These are phyloP conservation scores for Cladorrhinum samala DNA, from an alignment of 495 filamentous ascomycete genomes.

Conservation along the genomic window DNA sequence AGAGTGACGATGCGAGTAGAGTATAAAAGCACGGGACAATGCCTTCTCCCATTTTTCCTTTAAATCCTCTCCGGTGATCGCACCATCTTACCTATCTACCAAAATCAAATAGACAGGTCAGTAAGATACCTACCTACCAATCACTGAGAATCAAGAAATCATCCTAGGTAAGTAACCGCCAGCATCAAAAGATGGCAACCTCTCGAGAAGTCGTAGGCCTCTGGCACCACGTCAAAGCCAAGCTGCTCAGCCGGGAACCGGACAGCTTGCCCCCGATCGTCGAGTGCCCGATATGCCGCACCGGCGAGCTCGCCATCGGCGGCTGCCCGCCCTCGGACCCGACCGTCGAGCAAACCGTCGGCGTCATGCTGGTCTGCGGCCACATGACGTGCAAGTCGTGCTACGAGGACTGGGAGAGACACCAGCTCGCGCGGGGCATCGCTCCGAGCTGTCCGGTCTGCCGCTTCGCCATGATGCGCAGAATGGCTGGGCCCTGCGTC, in stretches of 20 bases:
- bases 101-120: no score
- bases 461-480: neutral
- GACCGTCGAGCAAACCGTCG: neutral
- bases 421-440: neutral
- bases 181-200: no score
- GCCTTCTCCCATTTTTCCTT: no score
- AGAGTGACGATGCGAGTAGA: no score
- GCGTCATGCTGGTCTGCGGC: neutral
- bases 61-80: no score
- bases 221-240: neutral
- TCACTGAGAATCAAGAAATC: no score
- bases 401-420: neutral
- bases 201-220: neutral
- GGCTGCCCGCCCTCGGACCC: neutral
- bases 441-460: neutral
- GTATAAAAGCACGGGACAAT: no score
- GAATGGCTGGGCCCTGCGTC: no score
- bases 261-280: neutral
- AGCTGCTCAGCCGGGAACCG: neutral
- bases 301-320: neutral
- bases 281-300: neutral
- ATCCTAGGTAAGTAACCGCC: no score
- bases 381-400: neutral
- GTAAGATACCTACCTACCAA: no score
- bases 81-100: no score